phyloP scores from a whole-genome alignment of 768 basidiomycete genomes.

The Auriculariales sp. region DNA sequence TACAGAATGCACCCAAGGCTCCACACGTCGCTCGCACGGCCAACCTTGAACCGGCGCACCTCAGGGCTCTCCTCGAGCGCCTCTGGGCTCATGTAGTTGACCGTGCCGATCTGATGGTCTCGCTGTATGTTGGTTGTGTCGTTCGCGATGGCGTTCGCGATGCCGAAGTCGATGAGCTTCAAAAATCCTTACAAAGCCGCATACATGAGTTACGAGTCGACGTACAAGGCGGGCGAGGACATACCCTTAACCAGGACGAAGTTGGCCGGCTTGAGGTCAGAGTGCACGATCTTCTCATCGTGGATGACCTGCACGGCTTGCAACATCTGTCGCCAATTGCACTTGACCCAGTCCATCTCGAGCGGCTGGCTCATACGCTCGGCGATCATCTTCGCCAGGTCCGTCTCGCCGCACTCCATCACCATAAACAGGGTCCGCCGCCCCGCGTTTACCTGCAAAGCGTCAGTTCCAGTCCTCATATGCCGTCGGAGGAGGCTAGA shows the following conservation, averaged over 20 bases:
- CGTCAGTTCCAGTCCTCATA: too few relatives aligned
- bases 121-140: constrained; percentile 97
- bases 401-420: constrained; percentile 96
- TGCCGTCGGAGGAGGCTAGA: too few relatives aligned
- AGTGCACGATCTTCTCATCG: constrained; percentile 96
- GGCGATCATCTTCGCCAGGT: constrained; percentile 68
- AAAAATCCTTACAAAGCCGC: too few relatives aligned
- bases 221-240: too few relatives aligned
- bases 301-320: constrained; percentile 98
- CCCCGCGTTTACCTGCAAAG: too few relatives aligned
- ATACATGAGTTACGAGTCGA: too few relatives aligned
- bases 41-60: constrained; percentile 82
- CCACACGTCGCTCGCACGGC: constrained; percentile 94
- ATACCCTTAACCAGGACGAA: constrained; percentile 91
- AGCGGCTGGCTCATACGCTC: constrained; percentile 74
- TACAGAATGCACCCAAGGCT: constrained; percentile 95
- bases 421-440: constrained; percentile 25
- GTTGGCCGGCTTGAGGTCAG: constrained; percentile 95
- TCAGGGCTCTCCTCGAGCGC: constrained; percentile 74
- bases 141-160: constrained; percentile 95
- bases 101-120: constrained; percentile 92
- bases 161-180: constrained; percentile 99
- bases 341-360: constrained; percentile 88
- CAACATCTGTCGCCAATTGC: constrained; percentile 99
- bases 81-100: constrained; percentile 98